These are phyloP conservation scores for Malassezia psittaci DNA, from an alignment of 1,284 basidiomycete species.

Conservation along the genomic window DNA sequence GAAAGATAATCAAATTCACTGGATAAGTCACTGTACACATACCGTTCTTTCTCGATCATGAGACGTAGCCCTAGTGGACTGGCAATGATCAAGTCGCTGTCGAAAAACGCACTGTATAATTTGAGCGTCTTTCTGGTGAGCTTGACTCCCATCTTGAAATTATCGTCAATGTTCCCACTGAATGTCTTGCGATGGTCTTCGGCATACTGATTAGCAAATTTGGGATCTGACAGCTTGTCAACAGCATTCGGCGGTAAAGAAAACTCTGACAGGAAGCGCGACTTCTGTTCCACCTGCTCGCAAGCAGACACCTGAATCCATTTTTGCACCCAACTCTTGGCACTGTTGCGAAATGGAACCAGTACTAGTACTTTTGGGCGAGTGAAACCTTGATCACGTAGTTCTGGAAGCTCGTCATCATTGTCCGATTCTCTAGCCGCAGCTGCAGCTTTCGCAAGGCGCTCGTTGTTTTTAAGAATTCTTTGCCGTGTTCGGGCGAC, in stretches of 20 bases:
- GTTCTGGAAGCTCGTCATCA: constrained; percentile 22
- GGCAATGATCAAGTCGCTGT: constrained; percentile 80
- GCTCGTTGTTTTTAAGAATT: constrained; percentile 89
- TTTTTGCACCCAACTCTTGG: constrained; percentile 59
- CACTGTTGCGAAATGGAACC: constrained; percentile 81
- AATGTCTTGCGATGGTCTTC: constrained; percentile 85
- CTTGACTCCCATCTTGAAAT: constrained; percentile 83
- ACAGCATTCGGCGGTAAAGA: constrained; percentile 64
- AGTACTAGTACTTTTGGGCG: constrained; percentile 86
- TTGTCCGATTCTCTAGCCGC: constrained; percentile 21
- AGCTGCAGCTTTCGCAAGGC: constrained; percentile 54
- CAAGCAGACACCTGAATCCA: constrained; percentile 28
- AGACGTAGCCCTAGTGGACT: constrained; percentile 84
- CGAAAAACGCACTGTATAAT: constrained; percentile 78
- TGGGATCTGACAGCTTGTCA: constrained; percentile 63
- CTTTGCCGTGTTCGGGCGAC: constrained; percentile 69
- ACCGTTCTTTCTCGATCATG: constrained; percentile 78
- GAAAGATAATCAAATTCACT: constrained; percentile 80
- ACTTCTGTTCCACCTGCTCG: constrained; percentile 54
- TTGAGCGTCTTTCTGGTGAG: constrained; percentile 79
- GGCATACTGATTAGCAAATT: constrained; percentile 61
- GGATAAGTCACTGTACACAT: constrained; percentile 14
- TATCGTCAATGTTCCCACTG: constrained; percentile 93
- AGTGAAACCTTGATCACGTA: constrained; percentile 88
- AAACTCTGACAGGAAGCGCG: constrained; percentile 73